These are phyloP conservation scores for Trichoderma sp. DNA, from an alignment of 2,329 filamentous ascomycete genomes.

Conservation along the genomic window DNA sequence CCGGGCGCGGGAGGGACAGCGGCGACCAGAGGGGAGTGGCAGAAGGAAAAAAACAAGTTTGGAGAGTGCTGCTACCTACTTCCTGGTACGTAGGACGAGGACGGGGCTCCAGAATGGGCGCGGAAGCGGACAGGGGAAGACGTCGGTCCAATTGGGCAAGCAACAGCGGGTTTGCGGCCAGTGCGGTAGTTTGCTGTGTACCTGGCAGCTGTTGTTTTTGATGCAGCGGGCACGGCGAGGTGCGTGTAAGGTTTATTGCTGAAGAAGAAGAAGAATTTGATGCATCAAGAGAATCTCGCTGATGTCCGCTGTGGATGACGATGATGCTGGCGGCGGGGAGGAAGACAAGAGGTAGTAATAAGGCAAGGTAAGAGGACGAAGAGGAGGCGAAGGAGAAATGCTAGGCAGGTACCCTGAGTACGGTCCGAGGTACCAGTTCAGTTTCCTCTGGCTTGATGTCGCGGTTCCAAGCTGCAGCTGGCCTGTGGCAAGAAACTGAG, in stretches of 20 bases:
- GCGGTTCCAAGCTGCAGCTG: background rate
- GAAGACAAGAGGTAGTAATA: background rate
- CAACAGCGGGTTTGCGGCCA: background rate
- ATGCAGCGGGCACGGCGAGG: background rate
- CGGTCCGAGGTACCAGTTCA: background rate
- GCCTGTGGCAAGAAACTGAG: slow-evolving; percentile 15
- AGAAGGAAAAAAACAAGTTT: slow-evolving; percentile 6
- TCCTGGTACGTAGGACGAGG: background rate
- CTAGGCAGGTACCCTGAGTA: background rate
- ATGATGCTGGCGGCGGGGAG: background rate
- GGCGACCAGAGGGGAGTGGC: background rate
- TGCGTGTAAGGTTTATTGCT: background rate
- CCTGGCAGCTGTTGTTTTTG: slow-evolving; percentile 5
- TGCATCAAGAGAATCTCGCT: background rate
- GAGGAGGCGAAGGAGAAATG: slow-evolving; percentile 19
- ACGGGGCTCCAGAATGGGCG: slow-evolving; percentile 3
- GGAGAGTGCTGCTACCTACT: background rate
- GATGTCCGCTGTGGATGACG: background rate
- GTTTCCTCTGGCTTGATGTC: slow-evolving; percentile 3
- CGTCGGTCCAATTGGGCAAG: background rate
- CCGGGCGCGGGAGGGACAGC: background rate
- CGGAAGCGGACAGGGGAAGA: slow-evolving; percentile 9
- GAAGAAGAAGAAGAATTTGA: background rate
- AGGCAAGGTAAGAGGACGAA: background rate
- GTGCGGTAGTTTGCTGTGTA: slow-evolving; percentile 10